A percentile compares a stretch with the other conserved stretches of the same genome.
Evolutionary conservation across 352 stramenopile species (phyloP).

Genomic region (Phytophthora palmivora): DNA sequence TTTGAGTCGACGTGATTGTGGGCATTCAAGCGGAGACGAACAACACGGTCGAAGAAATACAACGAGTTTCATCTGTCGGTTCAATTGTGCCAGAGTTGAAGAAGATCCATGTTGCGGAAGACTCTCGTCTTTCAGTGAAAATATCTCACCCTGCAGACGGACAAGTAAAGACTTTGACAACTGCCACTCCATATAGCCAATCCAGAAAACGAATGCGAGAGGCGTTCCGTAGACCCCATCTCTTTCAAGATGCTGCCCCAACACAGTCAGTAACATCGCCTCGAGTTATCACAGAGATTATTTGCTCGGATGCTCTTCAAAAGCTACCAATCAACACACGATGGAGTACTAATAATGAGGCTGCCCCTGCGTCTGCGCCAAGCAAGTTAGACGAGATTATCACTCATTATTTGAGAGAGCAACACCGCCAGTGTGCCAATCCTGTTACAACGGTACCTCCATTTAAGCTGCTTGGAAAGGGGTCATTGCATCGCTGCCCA

Average conservation of each 20-base stretch:
- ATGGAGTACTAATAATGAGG: conserved; percentile 34
- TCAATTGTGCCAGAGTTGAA: conserved; percentile 41
- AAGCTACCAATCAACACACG: conserved; percentile 45
- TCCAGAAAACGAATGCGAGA: conserved; percentile 44
- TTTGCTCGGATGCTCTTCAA: conserved; percentile 35
- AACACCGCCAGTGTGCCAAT: conserved; percentile 89
- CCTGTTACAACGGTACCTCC: conserved; percentile 87
- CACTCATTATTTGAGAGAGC: conserved; percentile 86
- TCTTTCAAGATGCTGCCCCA: conserved; percentile 38
- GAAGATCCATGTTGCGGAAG: conserved; percentile 28
- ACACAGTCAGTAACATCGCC: conserved; percentile 30
- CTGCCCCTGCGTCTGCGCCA: conserved; percentile 7
- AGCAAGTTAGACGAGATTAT: conserved; percentile 88
- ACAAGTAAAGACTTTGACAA: conserved; percentile 14
- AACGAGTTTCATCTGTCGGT: conserved; percentile 38
- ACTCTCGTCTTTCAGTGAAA: conserved; percentile 19
- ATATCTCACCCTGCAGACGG: conserved; percentile 15
- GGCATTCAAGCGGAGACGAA: conserved; percentile 39
- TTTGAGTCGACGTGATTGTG: conserved; percentile 34
- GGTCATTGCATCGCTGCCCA: conserved; percentile 74
- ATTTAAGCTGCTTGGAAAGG: conserved; percentile 76
- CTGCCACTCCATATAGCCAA: conserved; percentile 28
- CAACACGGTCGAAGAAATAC: conserved; percentile 38
- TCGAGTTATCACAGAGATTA: conserved; percentile 19
- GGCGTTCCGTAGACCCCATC: conserved; percentile 35